phyloP scores from a whole-genome alignment of 2,329 filamentous ascomycete species.

The Sclerotinia subarctica region DNA sequence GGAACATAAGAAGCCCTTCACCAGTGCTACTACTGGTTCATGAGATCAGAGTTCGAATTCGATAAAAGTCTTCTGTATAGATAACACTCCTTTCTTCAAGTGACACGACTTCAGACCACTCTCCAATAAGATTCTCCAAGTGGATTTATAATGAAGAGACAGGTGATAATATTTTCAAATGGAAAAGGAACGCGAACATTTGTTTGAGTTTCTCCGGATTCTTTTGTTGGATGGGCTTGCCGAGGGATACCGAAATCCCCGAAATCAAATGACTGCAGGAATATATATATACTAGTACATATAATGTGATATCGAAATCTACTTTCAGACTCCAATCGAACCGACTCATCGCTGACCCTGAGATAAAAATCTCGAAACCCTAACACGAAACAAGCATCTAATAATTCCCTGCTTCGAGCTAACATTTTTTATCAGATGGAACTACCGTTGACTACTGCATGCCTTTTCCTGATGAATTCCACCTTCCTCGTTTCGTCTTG shows the following conservation, averaged over 20 bases:
- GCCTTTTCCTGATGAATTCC: neutral
- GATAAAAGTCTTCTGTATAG: too few relatives aligned
- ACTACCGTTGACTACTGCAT: neutral
- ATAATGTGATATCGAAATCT: neutral
- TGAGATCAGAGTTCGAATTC: neutral
- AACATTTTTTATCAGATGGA: neutral
- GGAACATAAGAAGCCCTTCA: neutral
- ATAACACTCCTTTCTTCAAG: too few relatives aligned
- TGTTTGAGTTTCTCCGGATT: too few relatives aligned
- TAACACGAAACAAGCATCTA: neutral
- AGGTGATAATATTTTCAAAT: too few relatives aligned
- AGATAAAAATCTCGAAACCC: neutral
- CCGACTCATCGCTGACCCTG: neutral
- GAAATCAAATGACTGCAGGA: too few relatives aligned
- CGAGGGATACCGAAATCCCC: neutral
- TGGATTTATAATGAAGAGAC: too few relatives aligned
- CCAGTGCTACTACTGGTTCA: too few relatives aligned
- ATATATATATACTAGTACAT: too few relatives aligned
- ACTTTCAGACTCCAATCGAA: neutral
- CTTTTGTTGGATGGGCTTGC: neutral
- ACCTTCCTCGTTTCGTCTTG: neutral
- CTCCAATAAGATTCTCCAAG: neutral
- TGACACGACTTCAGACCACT: neutral
- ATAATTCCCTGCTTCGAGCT: too few relatives aligned
- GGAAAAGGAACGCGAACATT: too few relatives aligned